Percentiles rank a stretch among this genome's conserved stretches.
Evolutionary conservation across 176 grass and related monocot genomes (phyloP).

Genomic region (Aegilops sharonensis): DNA sequence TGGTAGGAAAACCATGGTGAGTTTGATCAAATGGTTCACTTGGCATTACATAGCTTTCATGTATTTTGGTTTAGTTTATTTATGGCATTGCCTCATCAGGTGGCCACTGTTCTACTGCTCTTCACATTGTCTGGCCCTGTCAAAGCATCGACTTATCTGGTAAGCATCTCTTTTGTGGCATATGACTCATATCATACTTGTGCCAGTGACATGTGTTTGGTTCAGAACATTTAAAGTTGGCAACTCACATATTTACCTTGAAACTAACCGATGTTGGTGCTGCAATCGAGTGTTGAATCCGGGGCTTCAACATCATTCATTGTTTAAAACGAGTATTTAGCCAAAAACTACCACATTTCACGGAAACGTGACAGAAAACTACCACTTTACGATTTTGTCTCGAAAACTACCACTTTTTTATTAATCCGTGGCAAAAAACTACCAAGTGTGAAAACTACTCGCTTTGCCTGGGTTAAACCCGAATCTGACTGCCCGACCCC

Average conservation of each 20-base stretch:
- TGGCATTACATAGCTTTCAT: neutral
- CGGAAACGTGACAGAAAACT: too few relatives aligned
- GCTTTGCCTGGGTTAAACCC: too few relatives aligned
- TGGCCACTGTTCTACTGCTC: slow-evolving; percentile 81
- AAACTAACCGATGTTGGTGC: neutral
- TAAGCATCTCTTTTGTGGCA: slow-evolving; percentile 25
- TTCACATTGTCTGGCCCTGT: slow-evolving; percentile 90
- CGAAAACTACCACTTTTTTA: too few relatives aligned
- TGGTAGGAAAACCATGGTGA: slow-evolving; percentile 86
- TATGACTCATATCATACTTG: slow-evolving; percentile 3
- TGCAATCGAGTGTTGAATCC: neutral
- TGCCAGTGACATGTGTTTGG: neutral
- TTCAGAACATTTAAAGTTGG: slow-evolving; percentile 1
- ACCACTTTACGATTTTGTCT: too few relatives aligned
- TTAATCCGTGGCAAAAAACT: too few relatives aligned
- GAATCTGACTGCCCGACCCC: too few relatives aligned
- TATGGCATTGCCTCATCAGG: slow-evolving; percentile 45
- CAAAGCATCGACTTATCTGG: slow-evolving; percentile 86
- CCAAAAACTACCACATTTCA: too few relatives aligned
- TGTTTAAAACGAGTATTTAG: neutral
- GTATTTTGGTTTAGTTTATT: neutral
- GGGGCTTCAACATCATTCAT: neutral
- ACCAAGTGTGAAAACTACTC: too few relatives aligned
- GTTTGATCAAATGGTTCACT: slow-evolving; percentile 17
- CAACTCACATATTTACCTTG: neutral